Conservation (phyloP, 2,329 filamentous ascomycete species). For the Chaetothyriales sp. region DNA sequence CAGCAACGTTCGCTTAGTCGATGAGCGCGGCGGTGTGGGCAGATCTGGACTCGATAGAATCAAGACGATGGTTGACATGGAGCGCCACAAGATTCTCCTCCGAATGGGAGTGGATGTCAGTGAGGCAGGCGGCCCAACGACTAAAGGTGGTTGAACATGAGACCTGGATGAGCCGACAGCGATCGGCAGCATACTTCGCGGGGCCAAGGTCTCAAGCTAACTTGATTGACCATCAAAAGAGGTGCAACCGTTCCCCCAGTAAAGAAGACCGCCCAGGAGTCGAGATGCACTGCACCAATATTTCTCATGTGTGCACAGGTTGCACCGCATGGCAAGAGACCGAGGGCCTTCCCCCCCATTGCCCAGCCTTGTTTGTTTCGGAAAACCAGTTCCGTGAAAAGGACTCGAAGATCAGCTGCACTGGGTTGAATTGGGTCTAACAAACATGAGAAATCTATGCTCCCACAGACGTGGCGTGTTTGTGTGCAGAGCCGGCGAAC, state of each 20-base stretch:
- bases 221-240: not conserved
- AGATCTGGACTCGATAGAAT: conserved; percentile 21
- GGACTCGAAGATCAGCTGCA: not conserved
- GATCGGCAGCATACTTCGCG: too few species aligned
- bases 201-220: too few species aligned
- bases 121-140: not conserved
- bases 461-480: not conserved
- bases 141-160: not conserved
- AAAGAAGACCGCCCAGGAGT: not conserved
- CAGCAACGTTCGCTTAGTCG: conserved; percentile 36
- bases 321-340: not conserved
- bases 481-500: too few species aligned
- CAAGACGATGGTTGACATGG: conserved; percentile 37
- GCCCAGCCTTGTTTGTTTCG: not conserved
- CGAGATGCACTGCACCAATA: not conserved
- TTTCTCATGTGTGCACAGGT: not conserved
- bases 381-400: not conserved
- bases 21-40: conserved; percentile 22
- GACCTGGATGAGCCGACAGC: not conserved
- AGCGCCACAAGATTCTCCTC: conserved; percentile 33
- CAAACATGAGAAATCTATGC: not conserved
- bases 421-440: not conserved
- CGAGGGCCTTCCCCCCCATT: too few species aligned
- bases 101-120: not conserved
- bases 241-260: not conserved